Percentiles rank a stretch among this genome's conserved stretches.
Conservation (phyloP, 495 filamentous ascomycete genomes). For the Trichoderma reesei region DNA sequence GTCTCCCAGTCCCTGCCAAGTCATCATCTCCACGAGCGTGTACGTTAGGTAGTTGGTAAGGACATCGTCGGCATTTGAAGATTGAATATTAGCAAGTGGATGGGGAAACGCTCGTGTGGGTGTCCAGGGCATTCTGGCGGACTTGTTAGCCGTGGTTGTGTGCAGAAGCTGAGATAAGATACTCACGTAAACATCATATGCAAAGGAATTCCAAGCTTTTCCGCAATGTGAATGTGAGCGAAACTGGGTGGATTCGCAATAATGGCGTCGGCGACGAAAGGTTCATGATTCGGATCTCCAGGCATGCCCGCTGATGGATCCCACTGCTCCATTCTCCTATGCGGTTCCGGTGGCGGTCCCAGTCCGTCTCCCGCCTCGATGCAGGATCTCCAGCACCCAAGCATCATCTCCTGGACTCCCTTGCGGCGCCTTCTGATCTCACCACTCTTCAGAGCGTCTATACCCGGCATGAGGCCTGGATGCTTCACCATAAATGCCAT, state of each 20-base stretch:
- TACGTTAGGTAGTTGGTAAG: slow-evolving; percentile 65
- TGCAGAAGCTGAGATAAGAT: slow-evolving; percentile 17
- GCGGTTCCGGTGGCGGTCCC: slow-evolving; percentile 14
- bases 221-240: slow-evolving; percentile 56
- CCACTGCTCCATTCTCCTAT: slow-evolving; percentile 14
- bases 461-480: slow-evolving; percentile 56
- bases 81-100: slow-evolving; percentile 57
- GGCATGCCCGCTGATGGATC: slow-evolving; percentile 17
- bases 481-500: slow-evolving; percentile 83
- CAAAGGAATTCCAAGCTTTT: slow-evolving; percentile 52
- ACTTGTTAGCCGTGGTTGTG: slow-evolving; percentile 22
- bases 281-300: slow-evolving; percentile 20
- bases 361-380: slow-evolving; percentile 40
- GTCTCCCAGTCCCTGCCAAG: slow-evolving; percentile 54
- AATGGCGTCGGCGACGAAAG: slow-evolving; percentile 64
- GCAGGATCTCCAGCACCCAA: slow-evolving; percentile 53
- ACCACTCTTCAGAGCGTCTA: slow-evolving; percentile 54
- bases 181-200: slow-evolving; percentile 52
- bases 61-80: slow-evolving; percentile 45
- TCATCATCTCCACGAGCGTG: slow-evolving; percentile 60
- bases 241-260: slow-evolving; percentile 61
- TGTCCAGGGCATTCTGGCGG: slow-evolving; percentile 43
- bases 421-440: slow-evolving; percentile 51
- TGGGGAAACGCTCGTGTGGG: slow-evolving; percentile 60
- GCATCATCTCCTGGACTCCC: slow-evolving; percentile 53